Conservation (phyloP, 805 yeast genomes). For the Blastobotrys chiropterorum region DNA sequence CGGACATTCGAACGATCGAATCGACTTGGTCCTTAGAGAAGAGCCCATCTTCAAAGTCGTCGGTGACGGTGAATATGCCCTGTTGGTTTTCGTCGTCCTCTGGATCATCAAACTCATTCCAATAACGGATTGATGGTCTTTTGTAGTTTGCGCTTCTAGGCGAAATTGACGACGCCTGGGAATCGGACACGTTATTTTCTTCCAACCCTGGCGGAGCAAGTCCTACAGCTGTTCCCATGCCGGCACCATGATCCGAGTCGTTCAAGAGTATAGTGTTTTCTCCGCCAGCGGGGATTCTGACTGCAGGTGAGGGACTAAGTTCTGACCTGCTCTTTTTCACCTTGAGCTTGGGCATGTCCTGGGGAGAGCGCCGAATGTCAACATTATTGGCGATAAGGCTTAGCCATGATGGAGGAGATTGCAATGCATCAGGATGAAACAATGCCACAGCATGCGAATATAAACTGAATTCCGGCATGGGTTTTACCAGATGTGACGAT, state of each 20-base stretch:
- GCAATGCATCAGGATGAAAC: slow-evolving; percentile 28
- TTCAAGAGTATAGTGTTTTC: slow-evolving; percentile 4
- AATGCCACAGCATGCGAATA: slow-evolving; percentile 32
- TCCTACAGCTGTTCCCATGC: background rate
- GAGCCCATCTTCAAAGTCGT: slow-evolving; percentile 25
- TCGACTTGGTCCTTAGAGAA: slow-evolving; percentile 28
- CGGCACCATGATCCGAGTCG: background rate
- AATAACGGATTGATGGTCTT: slow-evolving; percentile 38
- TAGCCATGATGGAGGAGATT: slow-evolving; percentile 37
- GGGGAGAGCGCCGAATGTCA: slow-evolving; percentile 46
- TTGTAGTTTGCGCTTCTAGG: background rate
- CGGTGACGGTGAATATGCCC: slow-evolving; percentile 33
- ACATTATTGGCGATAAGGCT: slow-evolving; percentile 26
- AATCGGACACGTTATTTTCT: background rate
- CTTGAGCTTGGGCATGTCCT: background rate
- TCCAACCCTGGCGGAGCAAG: slow-evolving; percentile 4
- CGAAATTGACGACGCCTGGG: slow-evolving; percentile 1
- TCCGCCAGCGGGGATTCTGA: background rate
- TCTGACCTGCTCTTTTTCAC: background rate
- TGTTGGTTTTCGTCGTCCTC: slow-evolving; percentile 42
- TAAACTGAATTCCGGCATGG: slow-evolving; percentile 38
- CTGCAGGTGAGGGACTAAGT: background rate
- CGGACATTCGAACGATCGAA: slow-evolving; percentile 26
- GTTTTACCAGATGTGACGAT: slow-evolving; percentile 43
- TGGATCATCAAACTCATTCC: slow-evolving; percentile 66